Base-by-base conservation (phyloP, 2,329 filamentous ascomycete species). In the Fusarium poae region DNA sequence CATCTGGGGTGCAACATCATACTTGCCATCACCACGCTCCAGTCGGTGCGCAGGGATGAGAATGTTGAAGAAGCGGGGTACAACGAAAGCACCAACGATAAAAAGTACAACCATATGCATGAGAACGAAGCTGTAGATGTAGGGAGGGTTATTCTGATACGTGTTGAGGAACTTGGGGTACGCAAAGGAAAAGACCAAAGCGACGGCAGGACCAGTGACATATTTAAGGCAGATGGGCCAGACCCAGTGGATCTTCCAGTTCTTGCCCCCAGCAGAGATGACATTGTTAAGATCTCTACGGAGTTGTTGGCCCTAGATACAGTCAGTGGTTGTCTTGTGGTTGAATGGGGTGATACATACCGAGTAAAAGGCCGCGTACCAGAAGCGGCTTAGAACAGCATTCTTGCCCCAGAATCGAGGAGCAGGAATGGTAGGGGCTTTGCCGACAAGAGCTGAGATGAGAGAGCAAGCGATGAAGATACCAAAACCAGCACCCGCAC, bases 291-390 rank as follows among this genome's bases (percentile, higher is more conserved):
- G 80, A 61, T 86, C 84, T 9, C 79, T 81, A 20, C 82, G 79
- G 18, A 87, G 76, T 77, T 86, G 85, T 67, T 86, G 84, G 51
- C 83, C 83, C 82, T 85, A 53, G 54, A 44, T 20, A n/a, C 3
- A 6, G 54, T 70, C 20, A 63, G 46, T 16, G 2, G 16, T 29
- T 0, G 6, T 2, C 6, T 2, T 2, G 1, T 1, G 10, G 15
- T 2, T 12, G 2, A 12, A 2, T 5, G 20, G 9, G 16, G 4
- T 4, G 15, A 15, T 35, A 71, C 82, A 76, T 79, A 85, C 85
- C 4, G 84, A 86, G 74, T 87, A 87, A 57, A 85, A 85, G 0
- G 76, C 75, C 35, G 85, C 68, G 52, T 82, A 87, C 82, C 84
- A 88, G 55, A 86, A 81, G 7, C 78, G 79, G 43, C 75, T 75